Conservation (phyloP, 805 yeast genomes). For the Ogataea dorogensis region DNA sequence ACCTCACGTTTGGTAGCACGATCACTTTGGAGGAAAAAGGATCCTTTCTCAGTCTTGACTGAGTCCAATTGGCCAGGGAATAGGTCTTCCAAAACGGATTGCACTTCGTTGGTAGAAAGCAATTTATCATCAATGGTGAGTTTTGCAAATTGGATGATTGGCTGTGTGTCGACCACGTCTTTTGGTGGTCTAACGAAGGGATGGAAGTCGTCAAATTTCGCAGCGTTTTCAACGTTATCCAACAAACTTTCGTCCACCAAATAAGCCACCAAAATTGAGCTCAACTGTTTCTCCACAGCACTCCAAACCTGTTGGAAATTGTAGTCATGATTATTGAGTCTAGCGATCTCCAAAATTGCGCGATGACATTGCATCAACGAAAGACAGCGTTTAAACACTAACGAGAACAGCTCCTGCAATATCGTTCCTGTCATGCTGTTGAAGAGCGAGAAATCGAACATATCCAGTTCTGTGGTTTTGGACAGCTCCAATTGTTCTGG, state of each 20-base stretch:
- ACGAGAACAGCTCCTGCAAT: slow-evolving; percentile 67
- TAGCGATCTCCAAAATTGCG: slow-evolving; percentile 58
- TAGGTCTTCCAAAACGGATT: slow-evolving; percentile 51
- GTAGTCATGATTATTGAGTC: slow-evolving; percentile 24
- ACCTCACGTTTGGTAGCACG: slow-evolving; percentile 55
- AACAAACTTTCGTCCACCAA: slow-evolving; percentile 35
- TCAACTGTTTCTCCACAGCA: slow-evolving; percentile 41
- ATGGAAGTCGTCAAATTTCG: slow-evolving; percentile 14
- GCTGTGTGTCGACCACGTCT: slow-evolving; percentile 21
- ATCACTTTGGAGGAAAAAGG: slow-evolving; percentile 60
- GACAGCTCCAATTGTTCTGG: slow-evolving; percentile 31
- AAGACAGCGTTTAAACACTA: slow-evolving; percentile 61
- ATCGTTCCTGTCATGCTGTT: slow-evolving; percentile 40
- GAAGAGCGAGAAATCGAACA: slow-evolving; percentile 19
- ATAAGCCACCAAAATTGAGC: slow-evolving; percentile 38
- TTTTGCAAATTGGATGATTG: slow-evolving; percentile 37
- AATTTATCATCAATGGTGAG: slow-evolving; percentile 35
- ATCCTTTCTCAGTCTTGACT: slow-evolving; percentile 24
- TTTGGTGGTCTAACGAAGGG: slow-evolving; percentile 28
- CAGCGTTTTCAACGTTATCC: slow-evolving; percentile 23
- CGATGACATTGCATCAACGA: slow-evolving; percentile 69
- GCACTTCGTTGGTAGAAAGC: slow-evolving; percentile 35
- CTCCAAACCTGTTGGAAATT: slow-evolving; percentile 41
- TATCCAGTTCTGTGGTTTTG: slow-evolving; percentile 13
- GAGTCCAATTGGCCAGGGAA: slow-evolving; percentile 57